These are phyloP conservation scores for Pyrenophora tritici-repentis DNA, from an alignment of 2,329 filamentous ascomycete genomes.

Conservation along the genomic window DNA sequence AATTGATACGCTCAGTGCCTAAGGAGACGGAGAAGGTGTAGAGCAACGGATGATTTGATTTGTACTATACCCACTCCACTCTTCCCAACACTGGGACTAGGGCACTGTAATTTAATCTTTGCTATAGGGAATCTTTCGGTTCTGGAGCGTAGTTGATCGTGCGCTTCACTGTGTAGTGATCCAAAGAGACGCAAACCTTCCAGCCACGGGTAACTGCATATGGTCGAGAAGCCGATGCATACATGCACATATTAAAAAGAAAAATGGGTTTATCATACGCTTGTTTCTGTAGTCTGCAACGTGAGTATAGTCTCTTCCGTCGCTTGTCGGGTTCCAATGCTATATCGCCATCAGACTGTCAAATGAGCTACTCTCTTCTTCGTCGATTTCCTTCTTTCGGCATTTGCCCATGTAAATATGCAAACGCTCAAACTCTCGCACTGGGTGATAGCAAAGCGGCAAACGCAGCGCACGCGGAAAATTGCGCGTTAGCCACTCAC, in stretches of 20 bases:
- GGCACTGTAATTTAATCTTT: background rate
- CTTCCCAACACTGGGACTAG: background rate
- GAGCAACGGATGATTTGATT: constrained; percentile 4
- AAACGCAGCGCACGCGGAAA: background rate
- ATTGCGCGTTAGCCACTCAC: constrained; percentile 8
- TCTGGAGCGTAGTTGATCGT: too few relatives aligned
- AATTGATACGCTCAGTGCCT: constrained; percentile 68
- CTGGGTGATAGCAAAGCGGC: too few relatives aligned
- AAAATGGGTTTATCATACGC: constrained; percentile 2
- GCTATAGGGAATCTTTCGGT: too few relatives aligned
- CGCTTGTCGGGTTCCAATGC: background rate
- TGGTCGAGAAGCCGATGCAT: too few relatives aligned
- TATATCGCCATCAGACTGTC: background rate
- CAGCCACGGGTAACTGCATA: too few relatives aligned
- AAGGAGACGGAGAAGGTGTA: constrained; percentile 43
- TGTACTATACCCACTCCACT: constrained; percentile 9
- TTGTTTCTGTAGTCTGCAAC: background rate
- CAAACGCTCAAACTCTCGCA: too few relatives aligned
- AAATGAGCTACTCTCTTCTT: background rate
- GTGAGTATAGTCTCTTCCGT: background rate
- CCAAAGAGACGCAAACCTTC: too few relatives aligned
- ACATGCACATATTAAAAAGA: constrained; percentile 17
- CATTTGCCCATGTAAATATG: background rate
- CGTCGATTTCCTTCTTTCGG: background rate
- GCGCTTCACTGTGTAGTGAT: too few relatives aligned